Base-by-base conservation (phyloP, 805 yeast species). In the Nakazawaea ambrosiae region DNA sequence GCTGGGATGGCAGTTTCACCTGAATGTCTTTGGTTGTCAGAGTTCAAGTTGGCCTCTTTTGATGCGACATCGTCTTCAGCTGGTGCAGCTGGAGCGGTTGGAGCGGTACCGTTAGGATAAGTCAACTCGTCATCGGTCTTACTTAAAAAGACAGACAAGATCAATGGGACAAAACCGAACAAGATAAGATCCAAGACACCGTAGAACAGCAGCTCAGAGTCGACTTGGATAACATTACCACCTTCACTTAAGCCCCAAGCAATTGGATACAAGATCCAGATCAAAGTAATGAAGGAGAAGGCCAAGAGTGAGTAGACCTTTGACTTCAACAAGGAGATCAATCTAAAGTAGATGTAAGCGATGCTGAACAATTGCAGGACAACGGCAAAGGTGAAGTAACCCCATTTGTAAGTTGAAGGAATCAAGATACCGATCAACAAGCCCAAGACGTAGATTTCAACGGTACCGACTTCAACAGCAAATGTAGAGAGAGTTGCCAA, bases 381-480 rank as follows among this genome's bases (percentile, higher is more conserved):
- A 28, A 63, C 62, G 22, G 72, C 76, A 53, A 78, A 73, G 5
- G 73, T 66, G 57, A 72, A 78, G 62, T 73, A 78, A 53, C 85
- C 86, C 83, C 83, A 78, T 54, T 74, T 78, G 57, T 78, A 78
- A 31, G 73, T 57, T 7, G 81, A 66, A 24, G 53, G 45, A 42
- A 78, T 71, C 45, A 78, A 59, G 16, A 71, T 43, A 49, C 82
- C 84, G 50, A 78, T 67, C 53, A 78, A 65, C 29, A 73, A 60
- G 30, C 74, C 68, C 36, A 78, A 61, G 27, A 76, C 74, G 50
- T 63, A 70, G 16, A 70, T 64, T 50, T 63, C 73, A 32, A 61
- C 55, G n/a, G 67, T 58, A 22, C 65, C 48, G n/a, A 66, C 45
- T 47, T 70, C 70, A 14, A 68, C 49, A 33, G 67, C 49, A 42